Evolutionary conservation across 352 stramenopile genomes (phyloP).

Genomic region (Pythium apleroticum): DNA sequence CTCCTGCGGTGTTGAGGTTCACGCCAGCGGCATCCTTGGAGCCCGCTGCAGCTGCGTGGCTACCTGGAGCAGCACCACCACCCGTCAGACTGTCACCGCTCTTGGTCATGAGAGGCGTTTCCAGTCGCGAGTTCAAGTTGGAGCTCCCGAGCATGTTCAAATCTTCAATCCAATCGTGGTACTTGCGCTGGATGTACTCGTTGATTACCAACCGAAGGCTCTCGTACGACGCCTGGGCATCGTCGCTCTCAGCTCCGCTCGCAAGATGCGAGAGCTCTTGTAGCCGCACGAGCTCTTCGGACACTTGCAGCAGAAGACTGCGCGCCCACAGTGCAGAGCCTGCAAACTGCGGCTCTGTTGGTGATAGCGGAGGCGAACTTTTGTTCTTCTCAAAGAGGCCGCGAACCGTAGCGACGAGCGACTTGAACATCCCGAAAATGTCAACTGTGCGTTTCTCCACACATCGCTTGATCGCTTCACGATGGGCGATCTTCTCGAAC

Average conservation of each 20-base stretch:
- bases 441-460: constrained; percentile 93
- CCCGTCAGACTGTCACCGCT: constrained; percentile 36
- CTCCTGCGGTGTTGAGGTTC: constrained; percentile 36
- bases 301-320: constrained; percentile 77
- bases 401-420: constrained; percentile 67
- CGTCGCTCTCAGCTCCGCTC: constrained; percentile 74
- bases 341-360: constrained; percentile 92
- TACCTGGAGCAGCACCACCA: constrained; percentile 11
- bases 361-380: constrained; percentile 70
- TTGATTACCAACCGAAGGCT: constrained; percentile 82
- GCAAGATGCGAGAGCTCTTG: constrained; percentile 70
- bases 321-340: constrained; percentile 92
- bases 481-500: constrained; percentile 92
- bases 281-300: constrained; percentile 72
- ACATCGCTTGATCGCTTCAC: constrained; percentile 91
- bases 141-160: constrained; percentile 75
- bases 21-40: constrained; percentile 10
- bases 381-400: constrained; percentile 94
- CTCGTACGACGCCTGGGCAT: constrained; percentile 74
- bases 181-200: constrained; percentile 90
- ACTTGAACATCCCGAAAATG: constrained; percentile 91
- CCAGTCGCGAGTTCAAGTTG: constrained; percentile 78
- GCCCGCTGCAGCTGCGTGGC: too few relatives aligned
- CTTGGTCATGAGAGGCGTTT: constrained; percentile 89
- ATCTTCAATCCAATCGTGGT: constrained; percentile 90